phyloP scores from a whole-genome alignment of 192 early-diverging fungal genomes.

The Coemansia sp. region DNA sequence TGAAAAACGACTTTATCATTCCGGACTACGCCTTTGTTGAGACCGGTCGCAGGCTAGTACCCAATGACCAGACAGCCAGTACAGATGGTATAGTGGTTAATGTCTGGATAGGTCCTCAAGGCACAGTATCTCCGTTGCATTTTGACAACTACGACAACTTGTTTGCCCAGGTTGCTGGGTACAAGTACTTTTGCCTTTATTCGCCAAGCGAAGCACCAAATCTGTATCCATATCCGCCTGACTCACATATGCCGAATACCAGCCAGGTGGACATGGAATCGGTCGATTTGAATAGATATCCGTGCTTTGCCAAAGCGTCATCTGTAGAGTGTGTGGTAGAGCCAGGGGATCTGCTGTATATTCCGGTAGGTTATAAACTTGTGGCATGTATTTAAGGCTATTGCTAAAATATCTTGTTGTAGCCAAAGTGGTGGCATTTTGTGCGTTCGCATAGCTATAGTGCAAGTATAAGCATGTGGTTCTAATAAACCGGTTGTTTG shows the following conservation, averaged over 20 bases:
- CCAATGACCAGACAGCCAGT: not conserved
- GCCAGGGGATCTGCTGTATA: conserved; percentile 81
- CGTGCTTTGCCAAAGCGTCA: conserved; percentile 55
- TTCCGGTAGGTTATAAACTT: conserved; percentile 63
- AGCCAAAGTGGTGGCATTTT: conserved; percentile 89
- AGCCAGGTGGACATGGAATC: conserved; percentile 71
- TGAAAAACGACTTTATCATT: conserved; percentile 65
- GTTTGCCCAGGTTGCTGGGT: conserved; percentile 80
- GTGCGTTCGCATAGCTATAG: conserved; percentile 71
- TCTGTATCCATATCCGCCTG: conserved; percentile 62
- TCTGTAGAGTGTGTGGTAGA: conserved; percentile 69
- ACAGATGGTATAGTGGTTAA: conserved; percentile 41
- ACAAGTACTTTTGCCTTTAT: conserved; percentile 76
- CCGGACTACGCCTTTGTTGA: conserved; percentile 77
- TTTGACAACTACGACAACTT: conserved; percentile 79
- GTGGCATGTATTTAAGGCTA: not conserved
- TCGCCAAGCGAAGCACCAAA: conserved; percentile 57
- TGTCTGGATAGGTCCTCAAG: conserved; percentile 80
- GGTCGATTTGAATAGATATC: conserved; percentile 58
- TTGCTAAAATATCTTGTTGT: conserved; percentile 3
- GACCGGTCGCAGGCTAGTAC: conserved; percentile 18
- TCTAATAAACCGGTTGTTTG: conserved; percentile 46
- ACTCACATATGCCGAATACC: conserved; percentile 66
- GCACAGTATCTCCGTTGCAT: conserved; percentile 83
- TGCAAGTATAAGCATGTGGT: conserved; percentile 90